Evolutionary conservation across 495 filamentous ascomycete species (phyloP), one percentile per base, ranked within the genome.

Genomic region (Aspergillus bridgeri): DNA sequence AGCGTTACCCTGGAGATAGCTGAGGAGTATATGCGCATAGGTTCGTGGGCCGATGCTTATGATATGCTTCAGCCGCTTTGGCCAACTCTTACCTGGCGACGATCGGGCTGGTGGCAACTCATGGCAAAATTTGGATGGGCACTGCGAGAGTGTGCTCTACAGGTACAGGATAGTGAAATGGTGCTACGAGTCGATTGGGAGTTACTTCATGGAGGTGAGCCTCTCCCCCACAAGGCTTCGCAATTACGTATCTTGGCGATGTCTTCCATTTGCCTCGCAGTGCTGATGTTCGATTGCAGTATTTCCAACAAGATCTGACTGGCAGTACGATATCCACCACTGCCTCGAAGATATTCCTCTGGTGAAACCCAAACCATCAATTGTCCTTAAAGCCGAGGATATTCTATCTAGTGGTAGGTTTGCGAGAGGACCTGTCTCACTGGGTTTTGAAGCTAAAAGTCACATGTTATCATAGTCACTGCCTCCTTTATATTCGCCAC

Each of bases 161-260:
- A 80, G 51, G 68, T 79, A 13, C 81, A 84, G 13, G 84, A 91
- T 60, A 77, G 77, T 13, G 85, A 86, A 43, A 80, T 84, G 15
- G 72, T 92, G 9, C 66, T 96, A 24, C 81, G 83, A 38, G 86
- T 93, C n/a, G 86, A 91, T 53, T 93, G 92, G 85, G 93, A 97
- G 66, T 78, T 96, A 29, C 73, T 90, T 58, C 86, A 85, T 62
- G 76, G 72, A 57, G 75, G 88, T 92, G 69, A 69, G 23, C 22
- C 6, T 24, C 19, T 42, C 24, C 44, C 17, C 22, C 45, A 33
- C 6, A 42, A 21, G 8, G n/a, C 18, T 2, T 25, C 15, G 11
- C 20, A n/a, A 3, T 3, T 19, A 3, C 13, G 17, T 24, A n/a
- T 1, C 5, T 45, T n/a, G n/a, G 5, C 47, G 21, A 42, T 21